These are phyloP conservation scores for Hypholoma sublateritium DNA, from an alignment of 768 basidiomycete genomes.

Conservation along the genomic window DNA sequence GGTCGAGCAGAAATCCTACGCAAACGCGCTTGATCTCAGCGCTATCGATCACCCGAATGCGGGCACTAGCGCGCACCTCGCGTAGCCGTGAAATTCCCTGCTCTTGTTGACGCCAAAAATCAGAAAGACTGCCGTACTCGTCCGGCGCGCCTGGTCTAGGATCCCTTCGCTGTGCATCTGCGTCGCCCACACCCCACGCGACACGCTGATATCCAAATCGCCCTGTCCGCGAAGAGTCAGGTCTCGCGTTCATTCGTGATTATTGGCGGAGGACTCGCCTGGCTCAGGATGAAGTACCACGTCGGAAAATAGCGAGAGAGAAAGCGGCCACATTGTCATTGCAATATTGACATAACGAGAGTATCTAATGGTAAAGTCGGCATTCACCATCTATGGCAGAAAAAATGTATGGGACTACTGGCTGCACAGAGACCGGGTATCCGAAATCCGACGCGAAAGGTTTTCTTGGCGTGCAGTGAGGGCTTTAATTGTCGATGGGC, in stretches of 20 bases:
- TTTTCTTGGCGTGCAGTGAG: no score
- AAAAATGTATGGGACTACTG: no score
- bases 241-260: background rate
- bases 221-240: conserved; percentile 40
- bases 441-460: no score
- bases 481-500: no score
- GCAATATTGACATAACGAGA: no score
- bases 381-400: no score
- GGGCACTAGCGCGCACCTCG: conserved; percentile 49
- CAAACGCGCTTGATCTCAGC: conserved; percentile 5
- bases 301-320: conserved; percentile 75
- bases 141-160: conserved; percentile 91
- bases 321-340: no score
- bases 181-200: conserved; percentile 85
- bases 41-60: background rate
- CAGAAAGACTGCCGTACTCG: conserved; percentile 81
- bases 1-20: conserved; percentile 69
- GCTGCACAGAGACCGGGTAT: no score
- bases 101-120: conserved; percentile 94
- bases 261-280: conserved; percentile 45
- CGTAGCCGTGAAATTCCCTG: conserved; percentile 94
- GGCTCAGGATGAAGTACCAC: conserved; percentile 89
- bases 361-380: no score
- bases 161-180: conserved; percentile 91
- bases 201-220: conserved; percentile 78